Base-by-base conservation (phyloP, 2,329 filamentous ascomycete species). In the Ustilaginoidea virens region DNA sequence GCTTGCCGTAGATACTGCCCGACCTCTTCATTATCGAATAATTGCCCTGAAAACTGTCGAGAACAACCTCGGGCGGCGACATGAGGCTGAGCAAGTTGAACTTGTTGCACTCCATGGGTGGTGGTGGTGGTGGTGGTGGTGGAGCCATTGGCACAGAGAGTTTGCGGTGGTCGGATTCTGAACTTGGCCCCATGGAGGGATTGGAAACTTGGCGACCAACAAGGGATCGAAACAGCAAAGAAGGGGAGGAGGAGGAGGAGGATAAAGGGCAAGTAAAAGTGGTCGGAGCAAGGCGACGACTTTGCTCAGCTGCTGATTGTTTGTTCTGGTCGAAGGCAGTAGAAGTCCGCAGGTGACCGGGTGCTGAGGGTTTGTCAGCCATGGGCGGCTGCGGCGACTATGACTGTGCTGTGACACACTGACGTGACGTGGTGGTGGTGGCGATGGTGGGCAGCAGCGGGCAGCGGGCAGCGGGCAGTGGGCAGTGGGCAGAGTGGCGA, bases 41-140 rank as follows among this genome's bases (percentile, higher is more conserved):
- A 18, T 23, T 23, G 13, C 55, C 50, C 26, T 41, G 49, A 45
- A 73, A 74, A 40, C 49, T 68, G 37, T 74, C 69, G 27, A 57
- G 60, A 19, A 58, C 46, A n/a, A 56, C 55, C 21, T 74, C 69
- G 14, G 70, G 70, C 18, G 71, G 71, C 14, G 71, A 75, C 62
- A 75, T 72, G 33, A 75, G 53, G 35, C 56, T 72, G 52, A 48
- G 61, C 38, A 68, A 65, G 36, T 63, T 56, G 30, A 61, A 41
- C 38, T 62, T 65, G 44, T 56, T 63, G 4, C 39, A 18, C 14
- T 38, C 38, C 28, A 41, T 38, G 22, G 44, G 27, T 14, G 41
- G 31, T 20, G 42, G 39, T 14, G 35, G 36, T 7, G 43, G 40
- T 25, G 47, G 37, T 8, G 43, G 40, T 23, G 47, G 47, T 27